phyloP scores from a whole-genome alignment of 352 stramenopile species.

The Globisporangium recalcitrans region DNA sequence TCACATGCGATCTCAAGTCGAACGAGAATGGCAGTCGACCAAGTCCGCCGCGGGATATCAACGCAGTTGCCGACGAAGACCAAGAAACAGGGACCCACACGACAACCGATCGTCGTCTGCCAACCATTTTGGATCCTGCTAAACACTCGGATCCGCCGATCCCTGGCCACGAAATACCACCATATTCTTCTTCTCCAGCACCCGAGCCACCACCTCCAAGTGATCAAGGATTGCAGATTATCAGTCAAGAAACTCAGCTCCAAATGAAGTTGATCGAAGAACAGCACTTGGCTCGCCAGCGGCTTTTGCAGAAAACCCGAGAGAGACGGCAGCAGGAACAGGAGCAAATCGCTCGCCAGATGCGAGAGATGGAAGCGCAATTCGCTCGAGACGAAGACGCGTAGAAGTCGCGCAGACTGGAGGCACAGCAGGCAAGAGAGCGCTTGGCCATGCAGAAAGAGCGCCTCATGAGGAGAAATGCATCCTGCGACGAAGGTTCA shows the following conservation, averaged over 20 bases:
- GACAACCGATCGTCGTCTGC: not conserved
- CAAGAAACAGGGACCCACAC: not conserved
- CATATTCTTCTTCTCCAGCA: not conserved
- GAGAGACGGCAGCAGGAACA: conserved; percentile 24
- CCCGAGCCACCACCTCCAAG: not conserved
- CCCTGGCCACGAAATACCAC: too few relatives aligned
- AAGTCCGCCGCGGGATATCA: not conserved
- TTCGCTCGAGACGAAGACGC: conserved; percentile 14
- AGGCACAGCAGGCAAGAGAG: conserved; percentile 13
- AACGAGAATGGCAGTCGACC: too few relatives aligned
- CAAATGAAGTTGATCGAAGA: conserved; percentile 11
- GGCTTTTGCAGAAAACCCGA: conserved; percentile 8
- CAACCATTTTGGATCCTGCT: not conserved
- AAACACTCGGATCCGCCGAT: not conserved
- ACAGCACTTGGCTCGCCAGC: conserved; percentile 15
- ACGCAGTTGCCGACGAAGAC: not conserved
- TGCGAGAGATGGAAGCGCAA: conserved; percentile 16
- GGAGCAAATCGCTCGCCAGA: conserved; percentile 19
- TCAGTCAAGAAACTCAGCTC: not conserved
- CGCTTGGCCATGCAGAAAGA: conserved; percentile 14
- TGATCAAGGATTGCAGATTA: not conserved
- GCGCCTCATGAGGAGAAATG: conserved; percentile 21
- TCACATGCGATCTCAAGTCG: too few relatives aligned
- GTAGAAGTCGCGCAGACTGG: conserved; percentile 1
- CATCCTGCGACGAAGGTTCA: conserved; percentile 15